These are phyloP conservation scores for Leccinum incarnatum DNA, from an alignment of 768 basidiomycete species.

Conservation along the genomic window DNA sequence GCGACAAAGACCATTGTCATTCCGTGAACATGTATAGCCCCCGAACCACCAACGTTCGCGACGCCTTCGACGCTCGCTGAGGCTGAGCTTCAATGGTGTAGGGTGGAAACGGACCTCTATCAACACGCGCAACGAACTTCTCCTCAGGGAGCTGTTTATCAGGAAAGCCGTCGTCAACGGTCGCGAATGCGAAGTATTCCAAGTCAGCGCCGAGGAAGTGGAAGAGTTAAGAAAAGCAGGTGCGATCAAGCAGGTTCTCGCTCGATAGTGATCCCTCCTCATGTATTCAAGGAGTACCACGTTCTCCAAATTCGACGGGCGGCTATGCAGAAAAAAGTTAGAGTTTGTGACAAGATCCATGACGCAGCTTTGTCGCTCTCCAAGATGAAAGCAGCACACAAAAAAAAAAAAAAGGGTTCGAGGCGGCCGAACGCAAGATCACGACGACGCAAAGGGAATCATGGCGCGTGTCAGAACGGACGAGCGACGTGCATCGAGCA, in stretches of 20 bases:
- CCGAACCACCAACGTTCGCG: slow-evolving; percentile 55
- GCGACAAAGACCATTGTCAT: slow-evolving; percentile 52
- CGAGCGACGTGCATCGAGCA: slow-evolving; percentile 53
- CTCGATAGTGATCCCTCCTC: background rate
- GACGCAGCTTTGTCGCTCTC: slow-evolving; percentile 79
- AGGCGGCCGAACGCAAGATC: slow-evolving; percentile 67
- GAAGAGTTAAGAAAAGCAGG: slow-evolving; percentile 68
- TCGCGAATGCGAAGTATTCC: slow-evolving; percentile 76
- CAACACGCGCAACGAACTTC: slow-evolving; percentile 76
- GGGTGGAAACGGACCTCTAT: slow-evolving; percentile 47
- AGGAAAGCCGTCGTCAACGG: slow-evolving; percentile 94
- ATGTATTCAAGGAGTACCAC: slow-evolving; percentile 68
- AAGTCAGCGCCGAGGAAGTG: slow-evolving; percentile 74
- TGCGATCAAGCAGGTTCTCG: slow-evolving; percentile 20
- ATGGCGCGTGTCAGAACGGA: slow-evolving; percentile 62
- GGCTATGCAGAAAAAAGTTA: slow-evolving; percentile 74
- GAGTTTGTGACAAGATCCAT: slow-evolving; percentile 79
- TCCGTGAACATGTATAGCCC: slow-evolving; percentile 53
- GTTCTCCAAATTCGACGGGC: slow-evolving; percentile 61
- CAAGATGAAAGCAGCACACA: slow-evolving; percentile 53
- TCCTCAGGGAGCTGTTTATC: slow-evolving; percentile 87
- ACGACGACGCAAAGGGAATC: slow-evolving; percentile 69
- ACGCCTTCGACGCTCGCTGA: slow-evolving; percentile 73
- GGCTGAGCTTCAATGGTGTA: slow-evolving; percentile 67
- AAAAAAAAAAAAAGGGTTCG: slow-evolving; percentile 64